Conservation (phyloP, 768 basidiomycete species). For the Pleurotus pulmonarius region DNA sequence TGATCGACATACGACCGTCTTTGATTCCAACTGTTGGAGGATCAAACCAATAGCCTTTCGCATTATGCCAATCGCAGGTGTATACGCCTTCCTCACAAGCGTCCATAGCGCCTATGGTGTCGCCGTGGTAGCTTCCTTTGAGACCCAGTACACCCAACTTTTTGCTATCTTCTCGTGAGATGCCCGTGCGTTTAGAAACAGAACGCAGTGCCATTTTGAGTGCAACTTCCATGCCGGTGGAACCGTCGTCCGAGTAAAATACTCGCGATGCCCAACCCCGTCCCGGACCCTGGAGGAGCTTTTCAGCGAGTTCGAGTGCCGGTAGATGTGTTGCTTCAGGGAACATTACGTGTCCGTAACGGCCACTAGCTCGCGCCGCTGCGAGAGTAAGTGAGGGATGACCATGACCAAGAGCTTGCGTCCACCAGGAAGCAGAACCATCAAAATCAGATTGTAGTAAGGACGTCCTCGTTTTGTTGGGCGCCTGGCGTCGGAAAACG, state of each 20-base stretch:
- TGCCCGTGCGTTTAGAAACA: conserved; percentile 38
- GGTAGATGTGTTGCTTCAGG: conserved; percentile 86
- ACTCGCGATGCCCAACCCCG: conserved; percentile 87
- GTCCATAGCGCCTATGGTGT: conserved; percentile 97
- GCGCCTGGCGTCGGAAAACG: conserved; percentile 42
- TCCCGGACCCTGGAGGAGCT: conserved; percentile 77
- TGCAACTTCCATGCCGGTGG: conserved; percentile 96
- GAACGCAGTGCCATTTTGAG: conserved; percentile 93
- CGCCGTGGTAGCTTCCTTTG: conserved; percentile 94
- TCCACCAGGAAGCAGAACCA: conserved; percentile 98
- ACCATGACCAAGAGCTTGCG: conserved; percentile 86
- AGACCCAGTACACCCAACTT: conserved; percentile 78
- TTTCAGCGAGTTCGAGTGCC: conserved; percentile 80
- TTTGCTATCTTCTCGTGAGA: conserved; percentile 30
- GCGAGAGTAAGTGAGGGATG: conserved; percentile 75
- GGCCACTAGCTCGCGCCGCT: conserved; percentile 84
- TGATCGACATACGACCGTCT: conserved; percentile 51
- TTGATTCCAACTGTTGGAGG: conserved; percentile 75
- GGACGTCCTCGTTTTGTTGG: conserved; percentile 19
- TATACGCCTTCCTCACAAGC: conserved; percentile 90
- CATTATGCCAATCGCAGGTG: conserved; percentile 93
- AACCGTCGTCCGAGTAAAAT: conserved; percentile 94
- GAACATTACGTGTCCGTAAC: conserved; percentile 97
- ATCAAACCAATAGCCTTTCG: conserved; percentile 92
- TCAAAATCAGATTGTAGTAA: conserved; percentile 69